phyloP scores from a whole-genome alignment of 225 moss, liverwort and hornwort genomes.

The Polytrichum commune region DNA sequence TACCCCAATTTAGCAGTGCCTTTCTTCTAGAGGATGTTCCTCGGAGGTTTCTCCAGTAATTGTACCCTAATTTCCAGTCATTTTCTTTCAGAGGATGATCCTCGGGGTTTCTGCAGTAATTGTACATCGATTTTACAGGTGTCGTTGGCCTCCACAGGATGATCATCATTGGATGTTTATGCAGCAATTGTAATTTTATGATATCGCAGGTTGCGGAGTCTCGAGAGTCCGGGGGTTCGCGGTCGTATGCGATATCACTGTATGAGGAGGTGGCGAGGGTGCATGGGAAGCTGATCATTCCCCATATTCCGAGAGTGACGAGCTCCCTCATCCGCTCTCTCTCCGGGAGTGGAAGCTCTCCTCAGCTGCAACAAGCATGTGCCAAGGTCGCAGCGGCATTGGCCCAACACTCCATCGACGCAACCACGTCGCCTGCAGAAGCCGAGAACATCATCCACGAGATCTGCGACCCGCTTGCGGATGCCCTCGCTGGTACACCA shows the following conservation, averaged over 20 bases:
- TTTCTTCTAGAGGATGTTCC: too few relatives aligned
- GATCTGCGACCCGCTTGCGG: constrained; percentile 66
- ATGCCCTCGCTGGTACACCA: constrained; percentile 47
- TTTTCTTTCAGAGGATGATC: too few relatives aligned
- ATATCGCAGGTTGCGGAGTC: constrained; percentile 62
- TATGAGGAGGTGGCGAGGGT: constrained; percentile 92
- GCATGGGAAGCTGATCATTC: constrained; percentile 70
- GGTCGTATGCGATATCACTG: constrained; percentile 71
- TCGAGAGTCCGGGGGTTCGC: constrained; percentile 59
- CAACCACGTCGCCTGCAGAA: constrained; percentile 42
- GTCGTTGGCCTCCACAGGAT: too few relatives aligned
- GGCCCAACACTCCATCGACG: constrained; percentile 63
- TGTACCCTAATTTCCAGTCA: too few relatives aligned
- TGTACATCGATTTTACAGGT: too few relatives aligned
- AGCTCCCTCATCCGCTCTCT: constrained; percentile 59
- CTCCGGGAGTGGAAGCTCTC: constrained; percentile 85
- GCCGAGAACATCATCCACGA: constrained; percentile 58
- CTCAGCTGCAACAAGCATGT: constrained; percentile 85
- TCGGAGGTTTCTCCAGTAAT: too few relatives aligned
- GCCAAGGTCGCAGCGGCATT: constrained; percentile 77
- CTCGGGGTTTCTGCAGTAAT: too few relatives aligned
- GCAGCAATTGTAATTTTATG: too few relatives aligned
- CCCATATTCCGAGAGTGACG: constrained; percentile 84
- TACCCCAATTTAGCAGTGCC: too few relatives aligned
- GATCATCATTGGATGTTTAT: too few relatives aligned